These are phyloP conservation scores for Populus tomentosa DNA, from an alignment of 441 rosid species.

Conservation along the genomic window DNA sequence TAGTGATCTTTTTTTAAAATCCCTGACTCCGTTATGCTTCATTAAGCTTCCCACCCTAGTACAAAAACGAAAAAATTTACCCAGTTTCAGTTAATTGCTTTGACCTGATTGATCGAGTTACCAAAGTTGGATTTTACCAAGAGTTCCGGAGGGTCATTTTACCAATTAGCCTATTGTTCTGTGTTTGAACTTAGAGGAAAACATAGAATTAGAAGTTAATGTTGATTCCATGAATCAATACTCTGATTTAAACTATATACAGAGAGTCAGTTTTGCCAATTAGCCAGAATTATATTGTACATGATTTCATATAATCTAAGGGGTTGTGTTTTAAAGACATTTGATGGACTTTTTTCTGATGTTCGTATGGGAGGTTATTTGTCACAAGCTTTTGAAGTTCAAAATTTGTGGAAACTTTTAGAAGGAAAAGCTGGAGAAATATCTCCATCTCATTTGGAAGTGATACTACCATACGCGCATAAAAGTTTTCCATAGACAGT, in stretches of 20 bases:
- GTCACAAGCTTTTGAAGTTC: background rate
- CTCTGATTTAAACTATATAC: no score
- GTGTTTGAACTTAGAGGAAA: no score
- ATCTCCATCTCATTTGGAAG: background rate
- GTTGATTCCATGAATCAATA: no score
- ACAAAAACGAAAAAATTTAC: no score
- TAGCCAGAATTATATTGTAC: no score
- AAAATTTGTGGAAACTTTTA: background rate
- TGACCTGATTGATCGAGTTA: background rate
- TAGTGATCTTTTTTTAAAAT: no score
- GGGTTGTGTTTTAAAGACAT: background rate
- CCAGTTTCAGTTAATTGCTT: background rate
- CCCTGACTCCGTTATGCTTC: background rate
- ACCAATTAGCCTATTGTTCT: background rate
- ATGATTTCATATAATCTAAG: background rate
- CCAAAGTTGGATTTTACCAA: background rate
- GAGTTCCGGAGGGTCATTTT: background rate
- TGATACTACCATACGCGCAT: background rate
- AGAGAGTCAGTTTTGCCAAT: no score
- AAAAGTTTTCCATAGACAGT: background rate
- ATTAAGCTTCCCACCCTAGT: background rate
- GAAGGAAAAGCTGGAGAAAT: background rate
- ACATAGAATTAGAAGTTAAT: no score
- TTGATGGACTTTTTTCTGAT: background rate
- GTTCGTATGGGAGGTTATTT: no score